These are phyloP conservation scores for Yamadazyma diddensiae DNA, from an alignment of 1,139 yeast species.

Conservation along the genomic window DNA sequence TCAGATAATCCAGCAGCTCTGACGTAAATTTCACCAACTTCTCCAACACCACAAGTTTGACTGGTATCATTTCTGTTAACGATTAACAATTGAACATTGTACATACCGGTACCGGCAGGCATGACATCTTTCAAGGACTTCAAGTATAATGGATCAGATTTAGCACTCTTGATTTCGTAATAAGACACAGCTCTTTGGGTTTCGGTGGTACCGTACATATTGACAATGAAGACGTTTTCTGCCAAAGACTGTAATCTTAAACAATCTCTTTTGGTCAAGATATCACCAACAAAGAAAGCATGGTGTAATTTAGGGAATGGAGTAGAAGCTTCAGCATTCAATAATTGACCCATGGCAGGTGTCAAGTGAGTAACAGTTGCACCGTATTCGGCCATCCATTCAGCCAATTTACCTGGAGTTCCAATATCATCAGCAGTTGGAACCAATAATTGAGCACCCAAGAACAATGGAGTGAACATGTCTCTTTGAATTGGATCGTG, in stretches of 20 bases:
- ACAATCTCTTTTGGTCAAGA: slow-evolving; percentile 95
- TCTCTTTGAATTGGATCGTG: slow-evolving; percentile 99
- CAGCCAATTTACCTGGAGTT: slow-evolving; percentile 95
- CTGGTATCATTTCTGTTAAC: slow-evolving; percentile 86
- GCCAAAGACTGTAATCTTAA: slow-evolving; percentile 88
- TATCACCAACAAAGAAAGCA: slow-evolving; percentile 98
- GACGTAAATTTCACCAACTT: slow-evolving; percentile 96
- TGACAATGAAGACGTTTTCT: slow-evolving; percentile 82
- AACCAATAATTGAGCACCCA: slow-evolving; percentile 89
- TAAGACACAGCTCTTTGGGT: slow-evolving; percentile 97
- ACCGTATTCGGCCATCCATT: slow-evolving; percentile 90
- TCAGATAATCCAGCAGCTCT: slow-evolving; percentile 98
- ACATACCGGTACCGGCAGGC: slow-evolving; percentile 99
- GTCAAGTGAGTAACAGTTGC: slow-evolving; percentile 97
- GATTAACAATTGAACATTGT: slow-evolving; percentile 87
- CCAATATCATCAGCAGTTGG: slow-evolving; percentile 98
- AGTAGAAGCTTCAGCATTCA: slow-evolving; percentile 94
- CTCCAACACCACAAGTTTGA: slow-evolving; percentile 96
- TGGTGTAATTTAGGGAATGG: slow-evolving; percentile 85
- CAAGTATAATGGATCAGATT: slow-evolving; percentile 68
- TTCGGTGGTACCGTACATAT: slow-evolving; percentile 99
- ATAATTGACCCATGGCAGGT: slow-evolving; percentile 98
- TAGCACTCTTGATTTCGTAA: slow-evolving; percentile 79
- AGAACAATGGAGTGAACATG: slow-evolving; percentile 94
- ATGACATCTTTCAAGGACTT: slow-evolving; percentile 88